Evolutionary conservation across 805 yeast genomes (phyloP), one percentile per base, ranked within the genome.

Genomic region (Hanseniaspora vineae): DNA sequence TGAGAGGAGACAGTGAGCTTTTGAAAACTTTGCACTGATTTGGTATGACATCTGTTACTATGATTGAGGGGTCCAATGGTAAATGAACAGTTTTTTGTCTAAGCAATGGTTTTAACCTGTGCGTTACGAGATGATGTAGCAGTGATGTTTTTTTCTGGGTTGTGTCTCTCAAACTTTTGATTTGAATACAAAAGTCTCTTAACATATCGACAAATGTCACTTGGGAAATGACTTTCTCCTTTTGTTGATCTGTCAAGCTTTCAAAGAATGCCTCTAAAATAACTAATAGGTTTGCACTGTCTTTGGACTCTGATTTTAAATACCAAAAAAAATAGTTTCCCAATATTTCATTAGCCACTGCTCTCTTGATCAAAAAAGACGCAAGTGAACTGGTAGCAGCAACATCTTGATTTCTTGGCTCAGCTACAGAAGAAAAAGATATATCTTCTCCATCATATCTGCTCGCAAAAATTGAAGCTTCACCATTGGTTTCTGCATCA

Each of bases 251-350:
- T 47, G 56, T 52, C 53, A 61, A 49, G 54, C 60, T 66, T 39
- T 66, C 62, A 51, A 70, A 53, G 52, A 73, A 78, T 42, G 73
- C 73, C 6, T 69, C 67, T 40, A 75, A 52, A 8, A 78, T 71
- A 15, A 72, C 75, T 62, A 65, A 55, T 65, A 78, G 20, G 69
- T 66, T 33, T 2, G 73, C 74, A 40, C 72, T 75, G 49, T 85
- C 96, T 56, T 82, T 86, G 31, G 82, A 76, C 58, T 90, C 97
- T 1, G 94, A 95, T 53, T 80, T 81, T 45, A 92, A 74, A 59
- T 82, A 86, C 97, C 98, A 92, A 62, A 86, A 89, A 51, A 94
- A 78, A 58, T 76, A 86, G 58, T 81, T 88, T 0, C 95, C 92
- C 39, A 94, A 67, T 17, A 75, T 68, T 18, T 75, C 73, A 58